Evolutionary conservation across 352 stramenopile genomes (phyloP).

Genomic region (Pythium biforme): DNA sequence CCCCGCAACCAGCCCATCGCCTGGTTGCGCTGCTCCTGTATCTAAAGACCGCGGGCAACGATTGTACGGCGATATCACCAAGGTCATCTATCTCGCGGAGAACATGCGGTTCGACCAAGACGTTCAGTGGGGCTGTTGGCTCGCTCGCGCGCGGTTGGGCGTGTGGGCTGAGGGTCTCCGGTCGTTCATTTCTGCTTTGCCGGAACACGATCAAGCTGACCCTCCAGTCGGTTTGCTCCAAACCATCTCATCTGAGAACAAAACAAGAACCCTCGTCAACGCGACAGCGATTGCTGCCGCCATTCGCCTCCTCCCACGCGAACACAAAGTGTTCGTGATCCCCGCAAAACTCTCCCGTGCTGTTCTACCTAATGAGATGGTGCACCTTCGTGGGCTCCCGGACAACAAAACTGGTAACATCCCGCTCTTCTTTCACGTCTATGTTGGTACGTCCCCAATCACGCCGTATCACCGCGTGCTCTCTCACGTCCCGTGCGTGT

Average conservation of each 20-base stretch:
- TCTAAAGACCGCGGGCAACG: not conserved
- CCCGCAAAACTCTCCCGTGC: not conserved
- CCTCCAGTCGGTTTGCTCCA: not conserved
- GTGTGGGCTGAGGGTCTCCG: too few species aligned
- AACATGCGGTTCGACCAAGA: constrained; percentile 27
- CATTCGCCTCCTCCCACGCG: not conserved
- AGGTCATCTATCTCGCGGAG: constrained; percentile 21
- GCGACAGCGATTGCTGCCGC: not conserved
- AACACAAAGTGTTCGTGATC: not conserved
- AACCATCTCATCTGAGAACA: not conserved
- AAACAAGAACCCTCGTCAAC: not conserved
- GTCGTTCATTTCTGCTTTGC: too few species aligned
- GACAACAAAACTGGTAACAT: not conserved
- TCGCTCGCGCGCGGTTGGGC: not conserved
- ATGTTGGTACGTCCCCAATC: not conserved
- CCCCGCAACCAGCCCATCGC: too few species aligned
- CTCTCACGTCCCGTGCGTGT: too few species aligned
- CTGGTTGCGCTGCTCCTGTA: too few species aligned
- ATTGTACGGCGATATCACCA: constrained; percentile 16
- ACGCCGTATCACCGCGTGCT: not conserved
- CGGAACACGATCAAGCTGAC: too few species aligned
- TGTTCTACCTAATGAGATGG: not conserved
- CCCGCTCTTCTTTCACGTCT: not conserved
- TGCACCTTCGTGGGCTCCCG: not conserved
- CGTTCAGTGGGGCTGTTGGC: constrained; percentile 22